phyloP scores from a whole-genome alignment of 2,329 filamentous ascomycete species.

The Apiospora sp. region DNA sequence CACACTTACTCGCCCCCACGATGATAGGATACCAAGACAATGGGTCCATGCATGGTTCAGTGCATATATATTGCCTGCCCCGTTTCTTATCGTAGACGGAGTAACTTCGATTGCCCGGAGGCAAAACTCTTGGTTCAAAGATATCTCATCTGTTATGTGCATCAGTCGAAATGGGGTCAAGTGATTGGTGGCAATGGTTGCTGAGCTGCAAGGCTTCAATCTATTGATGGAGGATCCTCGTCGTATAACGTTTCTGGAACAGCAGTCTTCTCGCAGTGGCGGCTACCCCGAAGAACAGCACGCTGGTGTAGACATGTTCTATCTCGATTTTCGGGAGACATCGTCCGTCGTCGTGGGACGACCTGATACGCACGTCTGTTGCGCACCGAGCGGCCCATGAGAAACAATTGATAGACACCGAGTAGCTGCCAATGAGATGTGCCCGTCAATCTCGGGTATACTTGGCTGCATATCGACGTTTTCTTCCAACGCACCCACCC shows the following conservation, averaged over 20 bases:
- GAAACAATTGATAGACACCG: background rate
- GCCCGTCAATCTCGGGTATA: background rate
- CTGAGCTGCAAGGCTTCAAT: background rate
- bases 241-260: background rate
- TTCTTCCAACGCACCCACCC: background rate
- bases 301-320: background rate
- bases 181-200: constrained; percentile 8
- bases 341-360: background rate
- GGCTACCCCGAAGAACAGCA: background rate
- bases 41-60: background rate
- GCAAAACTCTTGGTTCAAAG: background rate
- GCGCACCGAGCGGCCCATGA: background rate
- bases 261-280: background rate
- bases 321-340: background rate
- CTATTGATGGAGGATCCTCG: background rate
- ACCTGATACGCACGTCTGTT: background rate
- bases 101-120: background rate
- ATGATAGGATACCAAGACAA: constrained; percentile 8
- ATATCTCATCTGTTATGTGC: background rate
- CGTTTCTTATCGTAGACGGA: background rate
- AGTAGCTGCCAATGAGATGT: background rate
- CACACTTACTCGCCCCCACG: background rate
- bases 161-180: background rate
- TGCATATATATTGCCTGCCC: background rate
- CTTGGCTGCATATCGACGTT: background rate